Evolutionary conservation across 2,329 filamentous ascomycete genomes (phyloP).

Genomic region (Chaetomiaceae sp.): DNA sequence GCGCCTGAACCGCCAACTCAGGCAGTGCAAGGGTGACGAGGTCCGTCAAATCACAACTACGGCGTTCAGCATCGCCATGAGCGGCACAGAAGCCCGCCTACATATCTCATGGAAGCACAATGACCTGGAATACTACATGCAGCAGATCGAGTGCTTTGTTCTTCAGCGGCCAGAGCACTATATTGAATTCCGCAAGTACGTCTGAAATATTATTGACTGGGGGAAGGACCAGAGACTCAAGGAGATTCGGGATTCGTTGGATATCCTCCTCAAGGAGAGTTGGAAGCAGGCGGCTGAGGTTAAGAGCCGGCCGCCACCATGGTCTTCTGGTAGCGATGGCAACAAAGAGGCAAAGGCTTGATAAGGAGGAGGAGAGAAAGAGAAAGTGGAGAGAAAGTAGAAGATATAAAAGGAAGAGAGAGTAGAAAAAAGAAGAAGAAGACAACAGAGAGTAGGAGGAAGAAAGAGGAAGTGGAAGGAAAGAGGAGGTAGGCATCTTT

Average conservation of each 20-base stretch:
- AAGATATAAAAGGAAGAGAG: no score
- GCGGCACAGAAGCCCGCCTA: not conserved
- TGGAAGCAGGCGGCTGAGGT: no score
- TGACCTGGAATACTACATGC: not conserved
- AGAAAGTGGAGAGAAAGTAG: no score
- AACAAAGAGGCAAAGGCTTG: no score
- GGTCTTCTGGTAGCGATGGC: no score
- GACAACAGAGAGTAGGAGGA: no score
- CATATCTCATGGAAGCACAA: constrained; percentile 12
- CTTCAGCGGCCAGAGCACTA: constrained; percentile 25
- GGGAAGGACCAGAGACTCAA: constrained; percentile 27
- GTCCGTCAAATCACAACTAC: not conserved
- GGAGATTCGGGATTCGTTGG: constrained; percentile 25
- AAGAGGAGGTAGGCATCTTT: no score
- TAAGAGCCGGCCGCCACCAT: no score
- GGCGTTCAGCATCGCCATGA: not conserved
- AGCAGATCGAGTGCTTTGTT: not conserved
- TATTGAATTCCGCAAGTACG: constrained; percentile 31
- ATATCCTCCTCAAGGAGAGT: constrained; percentile 25
- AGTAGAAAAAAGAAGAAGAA: no score
- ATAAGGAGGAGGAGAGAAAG: no score
- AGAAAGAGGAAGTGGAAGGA: no score
- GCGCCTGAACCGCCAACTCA: constrained; percentile 23
- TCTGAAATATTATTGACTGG: constrained; percentile 37
- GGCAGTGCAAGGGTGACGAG: constrained; percentile 7